Evolutionary conservation across 805 yeast genomes (phyloP).

Genomic region (Wickerhamomyces hampshirensis): DNA sequence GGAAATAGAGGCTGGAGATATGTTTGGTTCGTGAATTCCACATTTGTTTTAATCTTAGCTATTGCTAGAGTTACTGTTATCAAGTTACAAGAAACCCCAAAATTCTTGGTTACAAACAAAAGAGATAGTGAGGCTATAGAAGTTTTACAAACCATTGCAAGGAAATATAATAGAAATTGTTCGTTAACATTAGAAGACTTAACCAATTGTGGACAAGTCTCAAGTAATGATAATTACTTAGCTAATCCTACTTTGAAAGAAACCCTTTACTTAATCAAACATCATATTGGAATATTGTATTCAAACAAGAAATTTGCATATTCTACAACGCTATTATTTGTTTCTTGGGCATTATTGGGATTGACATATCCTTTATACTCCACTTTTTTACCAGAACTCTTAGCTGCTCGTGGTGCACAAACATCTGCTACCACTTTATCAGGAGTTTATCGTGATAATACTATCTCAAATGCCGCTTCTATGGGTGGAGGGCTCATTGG

Average conservation of each 20-base stretch:
- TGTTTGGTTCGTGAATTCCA: slow-evolving; percentile 46
- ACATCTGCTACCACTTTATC: slow-evolving; percentile 35
- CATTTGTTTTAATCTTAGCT: slow-evolving; percentile 41
- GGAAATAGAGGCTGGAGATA: slow-evolving; percentile 56
- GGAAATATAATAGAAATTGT: slow-evolving; percentile 35
- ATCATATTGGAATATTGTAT: slow-evolving; percentile 40
- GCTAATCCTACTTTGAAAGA: slow-evolving; percentile 24
- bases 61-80: slow-evolving; percentile 39
- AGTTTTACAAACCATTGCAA: slow-evolving; percentile 40
- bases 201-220: slow-evolving; percentile 36
- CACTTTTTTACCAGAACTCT: slow-evolving; percentile 45
- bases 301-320: slow-evolving; percentile 33
- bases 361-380: slow-evolving; percentile 48
- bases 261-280: slow-evolving; percentile 26
- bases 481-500: slow-evolving; percentile 48
- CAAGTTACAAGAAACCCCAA: slow-evolving; percentile 47
- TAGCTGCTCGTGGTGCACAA: slow-evolving; percentile 43
- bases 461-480: slow-evolving; percentile 38
- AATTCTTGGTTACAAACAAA: slow-evolving; percentile 44
- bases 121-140: slow-evolving; percentile 44
- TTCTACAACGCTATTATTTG: slow-evolving; percentile 36
- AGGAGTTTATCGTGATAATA: slow-evolving; percentile 42
- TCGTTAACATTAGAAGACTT: slow-evolving; percentile 43
- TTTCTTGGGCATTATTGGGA: slow-evolving; percentile 51
- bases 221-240: slow-evolving; percentile 23